These are phyloP conservation scores for Ogataea methylovora DNA, from an alignment of 805 yeast species.

Conservation along the genomic window DNA sequence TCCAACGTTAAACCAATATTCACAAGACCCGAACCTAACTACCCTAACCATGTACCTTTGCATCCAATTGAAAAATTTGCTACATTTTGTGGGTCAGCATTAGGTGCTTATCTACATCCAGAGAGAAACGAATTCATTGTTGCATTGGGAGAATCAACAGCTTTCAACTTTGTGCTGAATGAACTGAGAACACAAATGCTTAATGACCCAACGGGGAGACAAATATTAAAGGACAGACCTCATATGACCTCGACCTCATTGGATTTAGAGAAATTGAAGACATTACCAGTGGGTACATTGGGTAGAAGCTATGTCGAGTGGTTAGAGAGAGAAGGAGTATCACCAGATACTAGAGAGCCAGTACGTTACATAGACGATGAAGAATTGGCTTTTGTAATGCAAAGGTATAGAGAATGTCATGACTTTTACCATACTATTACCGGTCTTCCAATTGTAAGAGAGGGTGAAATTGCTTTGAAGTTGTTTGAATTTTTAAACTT, in stretches of 20 bases:
- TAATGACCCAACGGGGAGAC: slow-evolving; percentile 65
- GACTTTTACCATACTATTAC: slow-evolving; percentile 93
- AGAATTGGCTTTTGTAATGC: slow-evolving; percentile 86
- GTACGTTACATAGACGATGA: slow-evolving; percentile 86
- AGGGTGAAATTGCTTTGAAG: slow-evolving; percentile 95
- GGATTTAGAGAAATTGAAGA: slow-evolving; percentile 50
- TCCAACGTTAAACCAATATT: slow-evolving; percentile 21
- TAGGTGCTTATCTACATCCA: slow-evolving; percentile 73
- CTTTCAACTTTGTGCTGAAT: slow-evolving; percentile 58
- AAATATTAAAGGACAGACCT: slow-evolving; percentile 72
- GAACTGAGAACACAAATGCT: slow-evolving; percentile 69
- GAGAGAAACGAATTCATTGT: slow-evolving; percentile 70
- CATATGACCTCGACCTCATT: slow-evolving; percentile 69
- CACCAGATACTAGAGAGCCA: slow-evolving; percentile 88
- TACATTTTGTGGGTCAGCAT: slow-evolving; percentile 64
- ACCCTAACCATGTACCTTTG: slow-evolving; percentile 77
- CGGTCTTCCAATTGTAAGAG: slow-evolving; percentile 83
- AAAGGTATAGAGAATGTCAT: slow-evolving; percentile 92
- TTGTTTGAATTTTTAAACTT: slow-evolving; percentile 87
- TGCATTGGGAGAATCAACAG: slow-evolving; percentile 87
- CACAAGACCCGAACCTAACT: slow-evolving; percentile 36
- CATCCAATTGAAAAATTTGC: slow-evolving; percentile 52
- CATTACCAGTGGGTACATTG: slow-evolving; percentile 59
- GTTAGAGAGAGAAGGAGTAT: slow-evolving; percentile 80
- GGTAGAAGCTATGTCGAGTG: slow-evolving; percentile 78